Evolutionary conservation across 495 filamentous ascomycete species (phyloP).

Genomic region (Trichoderma parareesei): DNA sequence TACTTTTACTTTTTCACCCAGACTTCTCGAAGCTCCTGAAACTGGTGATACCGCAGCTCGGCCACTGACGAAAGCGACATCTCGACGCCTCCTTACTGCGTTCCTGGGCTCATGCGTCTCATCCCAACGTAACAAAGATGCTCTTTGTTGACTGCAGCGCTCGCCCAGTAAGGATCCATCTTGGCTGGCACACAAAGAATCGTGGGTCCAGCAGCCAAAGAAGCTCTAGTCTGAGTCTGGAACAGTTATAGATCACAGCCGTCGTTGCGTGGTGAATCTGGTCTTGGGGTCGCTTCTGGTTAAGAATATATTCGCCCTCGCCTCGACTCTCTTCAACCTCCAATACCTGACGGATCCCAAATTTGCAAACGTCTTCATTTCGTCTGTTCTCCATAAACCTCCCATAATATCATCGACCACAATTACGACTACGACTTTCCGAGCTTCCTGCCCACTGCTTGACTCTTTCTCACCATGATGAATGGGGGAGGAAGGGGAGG

Average conservation of each 20-base stretch:
- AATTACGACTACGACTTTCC: neutral
- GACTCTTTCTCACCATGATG: neutral
- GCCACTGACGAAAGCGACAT: neutral
- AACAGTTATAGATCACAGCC: neutral
- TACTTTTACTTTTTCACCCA: neutral
- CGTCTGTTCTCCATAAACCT: neutral
- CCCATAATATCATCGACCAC: neutral
- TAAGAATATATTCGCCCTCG: neutral
- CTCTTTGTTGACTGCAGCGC: slow-evolving; percentile 5
- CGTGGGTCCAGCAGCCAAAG: neutral
- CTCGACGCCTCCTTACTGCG: neutral
- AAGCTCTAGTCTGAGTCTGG: neutral
- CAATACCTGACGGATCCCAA: neutral
- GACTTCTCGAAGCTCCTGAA: neutral
- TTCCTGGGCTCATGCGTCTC: neutral
- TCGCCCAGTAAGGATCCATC: slow-evolving; percentile 5
- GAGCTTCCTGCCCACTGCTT: neutral
- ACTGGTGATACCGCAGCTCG: neutral
- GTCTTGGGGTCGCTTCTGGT: neutral
- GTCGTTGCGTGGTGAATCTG: neutral
- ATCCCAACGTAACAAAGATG: slow-evolving; percentile 1
- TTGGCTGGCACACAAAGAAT: slow-evolving; percentile 4
- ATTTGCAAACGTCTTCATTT: neutral
- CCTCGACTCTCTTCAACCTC: neutral
- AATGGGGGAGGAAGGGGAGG: neutral